These are phyloP conservation scores for Sarcodon sp. DNA, from an alignment of 768 basidiomycete species.

Conservation along the genomic window DNA sequence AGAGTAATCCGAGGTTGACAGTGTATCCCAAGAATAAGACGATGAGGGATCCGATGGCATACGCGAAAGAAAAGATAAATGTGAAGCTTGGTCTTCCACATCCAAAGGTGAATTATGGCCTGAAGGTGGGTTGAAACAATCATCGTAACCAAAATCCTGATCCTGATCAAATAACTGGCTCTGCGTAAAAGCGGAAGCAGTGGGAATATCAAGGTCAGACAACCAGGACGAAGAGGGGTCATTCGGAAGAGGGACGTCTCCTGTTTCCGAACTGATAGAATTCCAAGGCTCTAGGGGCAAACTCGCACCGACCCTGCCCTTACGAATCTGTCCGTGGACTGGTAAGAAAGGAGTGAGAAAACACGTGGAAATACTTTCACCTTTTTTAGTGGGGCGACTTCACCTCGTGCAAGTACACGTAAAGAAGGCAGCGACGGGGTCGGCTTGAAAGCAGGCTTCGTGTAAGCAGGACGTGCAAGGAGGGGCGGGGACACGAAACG, in stretches of 20 bases:
- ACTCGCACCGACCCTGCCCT: constrained; percentile 27
- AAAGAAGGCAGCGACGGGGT: constrained; percentile 32
- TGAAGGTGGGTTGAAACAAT: not conserved
- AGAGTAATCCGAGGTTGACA: not conserved
- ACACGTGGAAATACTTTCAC: constrained; percentile 12
- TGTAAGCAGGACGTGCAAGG: constrained; percentile 25
- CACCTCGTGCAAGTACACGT: constrained; percentile 22
- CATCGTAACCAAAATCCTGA: constrained; percentile 10
- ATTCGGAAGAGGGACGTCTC: constrained; percentile 6
- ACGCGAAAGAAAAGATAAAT: not conserved
- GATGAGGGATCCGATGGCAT: not conserved
- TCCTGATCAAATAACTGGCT: not conserved
- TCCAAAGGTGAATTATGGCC: not conserved
- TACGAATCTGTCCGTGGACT: constrained; percentile 19
- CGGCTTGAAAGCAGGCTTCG: constrained; percentile 25
- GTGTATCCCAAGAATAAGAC: not conserved
- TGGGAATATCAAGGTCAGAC: constrained; percentile 1
- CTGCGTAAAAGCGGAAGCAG: not conserved
- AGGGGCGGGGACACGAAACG: constrained; percentile 22
- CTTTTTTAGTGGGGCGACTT: constrained; percentile 23
- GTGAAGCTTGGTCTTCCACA: not conserved
- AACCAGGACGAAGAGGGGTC: not conserved
- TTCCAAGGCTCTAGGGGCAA: constrained; percentile 30
- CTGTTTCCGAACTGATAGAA: constrained; percentile 7
- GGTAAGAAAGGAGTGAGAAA: not conserved